phyloP scores from a whole-genome alignment of 257 asterid species.

The Plantago ovata region DNA sequence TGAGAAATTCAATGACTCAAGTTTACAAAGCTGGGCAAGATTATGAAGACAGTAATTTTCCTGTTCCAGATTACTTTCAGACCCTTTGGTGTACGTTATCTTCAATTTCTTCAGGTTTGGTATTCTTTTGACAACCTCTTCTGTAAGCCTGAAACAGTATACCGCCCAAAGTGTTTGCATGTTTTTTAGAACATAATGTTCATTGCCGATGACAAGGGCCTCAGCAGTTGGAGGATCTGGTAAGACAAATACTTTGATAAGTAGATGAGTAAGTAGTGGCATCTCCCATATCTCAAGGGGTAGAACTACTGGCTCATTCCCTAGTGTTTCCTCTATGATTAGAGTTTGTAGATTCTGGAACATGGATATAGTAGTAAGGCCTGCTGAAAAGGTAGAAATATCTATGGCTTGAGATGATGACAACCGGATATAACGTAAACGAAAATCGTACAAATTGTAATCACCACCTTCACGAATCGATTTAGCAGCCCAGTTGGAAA shows the following conservation, averaged over 20 bases:
- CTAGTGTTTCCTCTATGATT: background rate
- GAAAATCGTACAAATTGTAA: too few relatives aligned
- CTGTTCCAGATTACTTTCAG: background rate
- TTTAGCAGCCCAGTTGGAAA: too few relatives aligned
- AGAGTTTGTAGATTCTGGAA: constrained; percentile 1
- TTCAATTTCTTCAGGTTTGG: constrained; percentile 7
- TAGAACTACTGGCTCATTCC: background rate
- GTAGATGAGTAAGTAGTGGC: background rate
- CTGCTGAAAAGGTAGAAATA: background rate
- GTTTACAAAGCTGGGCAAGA: background rate
- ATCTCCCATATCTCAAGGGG: background rate
- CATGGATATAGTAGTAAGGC: background rate
- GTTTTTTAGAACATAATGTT: background rate
- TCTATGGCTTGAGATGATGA: background rate
- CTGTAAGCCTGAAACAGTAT: background rate
- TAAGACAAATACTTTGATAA: background rate
- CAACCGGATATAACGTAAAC: background rate
- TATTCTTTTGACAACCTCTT: background rate
- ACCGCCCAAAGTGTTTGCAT: background rate
- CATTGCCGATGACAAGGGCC: background rate
- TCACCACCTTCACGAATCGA: too few relatives aligned
- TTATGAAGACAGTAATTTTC: background rate
- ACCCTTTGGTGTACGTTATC: background rate
- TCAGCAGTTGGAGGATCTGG: background rate
- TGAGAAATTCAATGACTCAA: background rate